These are phyloP conservation scores for Avicennia marina DNA, from an alignment of 257 asterid genomes.

Conservation along the genomic window DNA sequence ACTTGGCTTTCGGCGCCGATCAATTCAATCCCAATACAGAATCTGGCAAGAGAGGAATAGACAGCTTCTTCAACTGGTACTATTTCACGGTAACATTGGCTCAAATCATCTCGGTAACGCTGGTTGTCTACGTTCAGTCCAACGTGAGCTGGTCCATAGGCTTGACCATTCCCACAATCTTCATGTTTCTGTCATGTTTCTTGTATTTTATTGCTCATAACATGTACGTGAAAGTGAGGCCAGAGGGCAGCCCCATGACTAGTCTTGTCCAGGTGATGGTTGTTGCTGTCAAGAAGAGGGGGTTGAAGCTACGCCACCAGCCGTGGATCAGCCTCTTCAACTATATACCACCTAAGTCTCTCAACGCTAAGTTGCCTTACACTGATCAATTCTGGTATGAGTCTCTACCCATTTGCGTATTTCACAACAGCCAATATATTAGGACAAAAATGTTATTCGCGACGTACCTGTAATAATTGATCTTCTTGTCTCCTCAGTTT, in stretches of 20 bases:
- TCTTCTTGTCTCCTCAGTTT: conserved; percentile 35
- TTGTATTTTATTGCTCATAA: conserved; percentile 48
- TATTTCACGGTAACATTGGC: conserved; percentile 71
- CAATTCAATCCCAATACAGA: conserved; percentile 72
- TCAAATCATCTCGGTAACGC: conserved; percentile 45
- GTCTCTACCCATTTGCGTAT: too few species aligned
- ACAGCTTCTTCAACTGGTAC: conserved; percentile 85
- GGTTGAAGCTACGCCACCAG: conserved; percentile 38
- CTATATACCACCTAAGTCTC: conserved; percentile 34
- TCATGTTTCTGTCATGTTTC: conserved; percentile 51
- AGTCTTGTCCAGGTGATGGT: conserved; percentile 49
- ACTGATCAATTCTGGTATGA: conserved; percentile 57
- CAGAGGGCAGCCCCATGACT: conserved; percentile 78
- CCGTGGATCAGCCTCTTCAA: conserved; percentile 44
- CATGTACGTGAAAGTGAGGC: conserved; percentile 62
- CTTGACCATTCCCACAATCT: conserved; percentile 46
- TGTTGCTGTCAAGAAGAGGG: conserved; percentile 58
- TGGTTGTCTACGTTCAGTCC: conserved; percentile 65
- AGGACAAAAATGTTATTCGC: too few species aligned
- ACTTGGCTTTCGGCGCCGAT: conserved; percentile 80
- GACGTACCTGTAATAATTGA: too few species aligned
- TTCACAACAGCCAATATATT: too few species aligned
- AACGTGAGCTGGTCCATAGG: conserved; percentile 72
- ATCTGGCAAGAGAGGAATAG: conserved; percentile 60
- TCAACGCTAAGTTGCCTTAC: conserved; percentile 52